Evolutionary conservation across 164 flowering plant species (phyloP).

Genomic region (Brasenia schreberi): DNA sequence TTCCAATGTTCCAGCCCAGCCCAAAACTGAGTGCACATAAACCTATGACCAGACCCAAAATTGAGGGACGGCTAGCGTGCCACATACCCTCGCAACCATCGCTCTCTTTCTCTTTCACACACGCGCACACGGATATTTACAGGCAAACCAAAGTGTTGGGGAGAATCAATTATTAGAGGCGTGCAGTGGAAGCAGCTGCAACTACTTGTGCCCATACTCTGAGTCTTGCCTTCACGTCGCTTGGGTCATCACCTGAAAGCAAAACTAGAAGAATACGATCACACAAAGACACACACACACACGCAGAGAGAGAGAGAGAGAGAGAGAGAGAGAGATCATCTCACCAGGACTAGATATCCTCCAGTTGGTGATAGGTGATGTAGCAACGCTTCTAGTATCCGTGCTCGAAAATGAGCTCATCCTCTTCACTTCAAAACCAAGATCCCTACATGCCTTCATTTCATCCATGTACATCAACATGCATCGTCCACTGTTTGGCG

Average conservation of each 20-base stretch:
- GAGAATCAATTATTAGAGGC: slow-evolving; percentile 11
- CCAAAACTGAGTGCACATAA: too few species aligned
- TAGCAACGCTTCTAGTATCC: slow-evolving; percentile 31
- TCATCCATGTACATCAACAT: slow-evolving; percentile 59
- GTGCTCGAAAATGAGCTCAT: slow-evolving; percentile 21
- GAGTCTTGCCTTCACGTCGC: slow-evolving; percentile 65
- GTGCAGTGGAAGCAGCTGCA: slow-evolving; percentile 43
- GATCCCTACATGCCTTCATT: slow-evolving; percentile 60
- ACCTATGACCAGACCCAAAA: too few species aligned
- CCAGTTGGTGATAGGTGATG: slow-evolving; percentile 51
- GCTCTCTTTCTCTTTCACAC: not conserved
- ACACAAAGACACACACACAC: too few species aligned
- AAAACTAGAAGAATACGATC: not conserved
- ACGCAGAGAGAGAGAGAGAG: not conserved
- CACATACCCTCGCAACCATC: not conserved
- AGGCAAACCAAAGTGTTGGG: not conserved
- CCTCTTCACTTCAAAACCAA: slow-evolving; percentile 46
- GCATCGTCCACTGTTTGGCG: slow-evolving; percentile 43
- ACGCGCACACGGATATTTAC: not conserved
- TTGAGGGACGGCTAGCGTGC: too few species aligned
- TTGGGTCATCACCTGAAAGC: slow-evolving; percentile 53
- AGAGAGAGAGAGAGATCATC: slow-evolving; percentile 5
- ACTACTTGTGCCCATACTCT: slow-evolving; percentile 83
- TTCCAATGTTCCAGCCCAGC: too few species aligned
- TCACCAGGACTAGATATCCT: slow-evolving; percentile 62